Evolutionary conservation across 1,284 basidiomycete species (phyloP).

Genomic region (Sanghuangporus weigelae): DNA sequence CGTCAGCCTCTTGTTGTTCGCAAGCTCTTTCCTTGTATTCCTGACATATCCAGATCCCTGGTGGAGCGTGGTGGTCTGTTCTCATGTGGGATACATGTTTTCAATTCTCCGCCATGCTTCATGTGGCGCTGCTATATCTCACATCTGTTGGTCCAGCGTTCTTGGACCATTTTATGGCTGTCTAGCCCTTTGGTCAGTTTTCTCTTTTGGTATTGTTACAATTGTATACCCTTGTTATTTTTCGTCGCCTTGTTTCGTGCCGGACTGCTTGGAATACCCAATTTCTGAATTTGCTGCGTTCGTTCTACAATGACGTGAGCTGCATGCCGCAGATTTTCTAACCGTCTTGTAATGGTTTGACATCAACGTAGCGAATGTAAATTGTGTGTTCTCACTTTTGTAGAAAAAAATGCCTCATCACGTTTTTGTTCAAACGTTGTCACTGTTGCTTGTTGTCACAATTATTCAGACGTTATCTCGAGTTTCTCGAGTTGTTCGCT

Average conservation of each 20-base stretch:
- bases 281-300: not conserved
- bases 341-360: not conserved
- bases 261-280: not conserved
- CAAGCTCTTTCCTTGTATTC: not conserved
- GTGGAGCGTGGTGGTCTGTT: slow-evolving; percentile 6
- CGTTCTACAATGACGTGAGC: not conserved
- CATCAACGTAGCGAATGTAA: not conserved
- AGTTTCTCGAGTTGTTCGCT: not conserved
- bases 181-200: not conserved
- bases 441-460: too few species aligned
- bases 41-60: not conserved
- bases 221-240: not conserved
- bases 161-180: not conserved
- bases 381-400: not conserved
- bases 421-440: too few species aligned
- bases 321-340: not conserved
- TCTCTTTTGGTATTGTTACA: not conserved
- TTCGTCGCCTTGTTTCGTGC: not conserved
- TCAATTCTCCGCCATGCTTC: not conserved
- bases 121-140: not conserved
- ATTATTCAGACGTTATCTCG: not conserved
- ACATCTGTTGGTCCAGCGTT: not conserved
- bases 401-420: not conserved
- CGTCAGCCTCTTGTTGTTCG: not conserved
- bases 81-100: not conserved